Conservation (phyloP, 1,284 basidiomycete species). For the Takashimella koratensis region DNA sequence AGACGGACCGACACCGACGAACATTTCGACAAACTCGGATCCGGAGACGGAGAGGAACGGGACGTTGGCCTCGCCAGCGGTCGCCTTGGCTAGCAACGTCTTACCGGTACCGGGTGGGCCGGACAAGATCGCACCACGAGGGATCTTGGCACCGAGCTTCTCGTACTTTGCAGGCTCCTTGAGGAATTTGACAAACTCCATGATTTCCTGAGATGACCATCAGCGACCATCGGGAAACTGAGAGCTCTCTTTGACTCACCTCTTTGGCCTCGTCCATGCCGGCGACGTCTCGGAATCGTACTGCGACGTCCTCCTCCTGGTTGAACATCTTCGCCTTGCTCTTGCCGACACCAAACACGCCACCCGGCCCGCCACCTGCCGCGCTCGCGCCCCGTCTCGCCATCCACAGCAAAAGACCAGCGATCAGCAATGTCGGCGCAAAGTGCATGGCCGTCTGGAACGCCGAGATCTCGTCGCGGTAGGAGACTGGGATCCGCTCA, state of each 20-base stretch:
- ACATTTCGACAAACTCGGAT: conserved; percentile 99
- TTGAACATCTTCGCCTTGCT: conserved; percentile 94
- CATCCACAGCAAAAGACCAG: conserved; percentile 87
- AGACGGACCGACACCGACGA: conserved; percentile 97
- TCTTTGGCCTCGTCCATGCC: conserved; percentile 99
- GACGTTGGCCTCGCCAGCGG: conserved; percentile 93
- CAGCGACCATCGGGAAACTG: too few species aligned
- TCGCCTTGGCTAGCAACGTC: conserved; percentile 95
- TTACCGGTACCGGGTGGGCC: conserved; percentile 99
- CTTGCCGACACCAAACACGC: conserved; percentile 97
- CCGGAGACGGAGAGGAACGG: conserved; percentile 98
- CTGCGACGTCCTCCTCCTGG: conserved; percentile 91
- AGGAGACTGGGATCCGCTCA: conserved; percentile 94
- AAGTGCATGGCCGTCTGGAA: conserved; percentile 82
- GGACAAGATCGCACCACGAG: conserved; percentile 94
- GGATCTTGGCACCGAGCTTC: conserved; percentile 96
- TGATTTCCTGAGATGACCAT: conserved; percentile 84
- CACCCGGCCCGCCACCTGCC: conserved; percentile 61
- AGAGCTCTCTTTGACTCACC: conserved; percentile 30
- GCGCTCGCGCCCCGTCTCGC: conserved; percentile 68
- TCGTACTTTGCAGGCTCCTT: conserved; percentile 95
- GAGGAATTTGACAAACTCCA: conserved; percentile 99
- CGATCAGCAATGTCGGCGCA: conserved; percentile 87
- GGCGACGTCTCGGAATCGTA: conserved; percentile 92
- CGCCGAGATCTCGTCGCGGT: conserved; percentile 89